phyloP scores from a whole-genome alignment of 1,139 yeast genomes.

The Cylindricascospora bacillispora region DNA sequence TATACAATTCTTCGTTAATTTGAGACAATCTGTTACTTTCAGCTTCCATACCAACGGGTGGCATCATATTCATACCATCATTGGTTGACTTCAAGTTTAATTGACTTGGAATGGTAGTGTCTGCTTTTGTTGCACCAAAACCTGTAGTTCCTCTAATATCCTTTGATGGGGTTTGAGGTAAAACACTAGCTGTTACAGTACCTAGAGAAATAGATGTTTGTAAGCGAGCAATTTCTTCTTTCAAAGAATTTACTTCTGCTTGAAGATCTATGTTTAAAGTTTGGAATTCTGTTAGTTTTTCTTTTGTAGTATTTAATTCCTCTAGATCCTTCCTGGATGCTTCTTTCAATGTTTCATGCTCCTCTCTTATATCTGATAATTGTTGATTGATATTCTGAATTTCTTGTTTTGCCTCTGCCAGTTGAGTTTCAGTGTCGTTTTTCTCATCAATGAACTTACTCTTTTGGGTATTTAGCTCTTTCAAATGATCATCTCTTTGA shows the following conservation, averaged over 20 bases:
- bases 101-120: conserved; percentile 3
- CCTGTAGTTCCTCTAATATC: background rate
- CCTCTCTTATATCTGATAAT: conserved; percentile 50
- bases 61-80: conserved; percentile 36
- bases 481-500: conserved; percentile 43
- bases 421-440: conserved; percentile 43
- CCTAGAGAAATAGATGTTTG: conserved; percentile 27
- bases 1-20: conserved; percentile 61
- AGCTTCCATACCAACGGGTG: conserved; percentile 10
- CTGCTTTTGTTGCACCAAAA: conserved; percentile 2
- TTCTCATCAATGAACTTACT: conserved; percentile 40
- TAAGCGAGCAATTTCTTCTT: conserved; percentile 47
- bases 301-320: conserved; percentile 51
- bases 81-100: conserved; percentile 8
- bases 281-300: conserved; percentile 48
- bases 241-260: conserved; percentile 55
- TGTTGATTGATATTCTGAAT: conserved; percentile 49
- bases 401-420: conserved; percentile 44
- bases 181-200: conserved; percentile 19
- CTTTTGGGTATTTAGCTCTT: conserved; percentile 34
- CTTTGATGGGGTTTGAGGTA: conserved; percentile 17
- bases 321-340: conserved; percentile 51
- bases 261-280: conserved; percentile 59
- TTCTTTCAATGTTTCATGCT: conserved; percentile 50
- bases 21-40: conserved; percentile 33